phyloP scores from a whole-genome alignment of 192 early-diverging fungal species.

The Phycomyces blakesleeanus region DNA sequence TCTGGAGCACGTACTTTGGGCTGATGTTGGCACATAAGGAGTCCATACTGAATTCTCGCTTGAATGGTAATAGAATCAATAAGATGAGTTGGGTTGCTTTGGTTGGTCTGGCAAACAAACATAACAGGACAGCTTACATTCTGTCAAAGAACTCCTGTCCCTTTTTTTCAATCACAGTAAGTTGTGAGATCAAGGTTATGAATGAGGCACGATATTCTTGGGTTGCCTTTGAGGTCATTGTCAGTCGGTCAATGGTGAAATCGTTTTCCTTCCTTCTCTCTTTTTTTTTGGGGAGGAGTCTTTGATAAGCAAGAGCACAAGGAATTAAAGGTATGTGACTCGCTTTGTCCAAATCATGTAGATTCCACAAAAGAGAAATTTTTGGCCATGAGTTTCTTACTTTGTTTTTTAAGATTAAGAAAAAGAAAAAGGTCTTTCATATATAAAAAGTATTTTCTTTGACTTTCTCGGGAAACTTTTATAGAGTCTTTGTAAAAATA shows the following conservation, averaged over 20 bases:
- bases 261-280: no score
- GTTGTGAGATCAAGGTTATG: slow-evolving; percentile 31
- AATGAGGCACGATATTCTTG: slow-evolving; percentile 33
- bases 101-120: background rate
- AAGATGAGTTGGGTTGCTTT: no score
- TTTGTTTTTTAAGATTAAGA: no score
- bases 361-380: no score
- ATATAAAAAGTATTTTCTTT: no score
- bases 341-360: no score
- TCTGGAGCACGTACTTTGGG: slow-evolving; percentile 11
- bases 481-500: no score
- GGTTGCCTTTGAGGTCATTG: slow-evolving; percentile 30
- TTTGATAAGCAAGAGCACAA: background rate
- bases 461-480: no score
- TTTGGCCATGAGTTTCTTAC: no score
- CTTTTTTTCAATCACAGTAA: slow-evolving; percentile 29
- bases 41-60: slow-evolving; percentile 23
- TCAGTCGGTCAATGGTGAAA: no score
- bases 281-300: background rate
- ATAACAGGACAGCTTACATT: slow-evolving; percentile 21
- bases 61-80: background rate
- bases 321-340: no score
- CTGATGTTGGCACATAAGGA: slow-evolving; percentile 18
- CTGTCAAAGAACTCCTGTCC: slow-evolving; percentile 34
- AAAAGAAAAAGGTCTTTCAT: no score